These are phyloP conservation scores for Cercospora beticola DNA, from an alignment of 2,329 filamentous ascomycete genomes.

Conservation along the genomic window DNA sequence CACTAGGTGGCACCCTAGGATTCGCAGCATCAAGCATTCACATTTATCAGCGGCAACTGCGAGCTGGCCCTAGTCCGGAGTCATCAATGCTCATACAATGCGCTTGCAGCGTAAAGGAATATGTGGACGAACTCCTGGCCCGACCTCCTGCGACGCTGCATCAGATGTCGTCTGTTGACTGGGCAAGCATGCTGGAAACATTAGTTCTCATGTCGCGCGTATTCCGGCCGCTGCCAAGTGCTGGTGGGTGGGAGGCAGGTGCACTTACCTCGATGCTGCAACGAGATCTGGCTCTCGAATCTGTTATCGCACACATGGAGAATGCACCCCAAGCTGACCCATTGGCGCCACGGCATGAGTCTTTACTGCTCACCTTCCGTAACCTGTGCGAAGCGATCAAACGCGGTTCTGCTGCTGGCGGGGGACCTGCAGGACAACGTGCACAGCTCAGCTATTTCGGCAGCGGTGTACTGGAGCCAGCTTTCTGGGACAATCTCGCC, in stretches of 20 bases:
- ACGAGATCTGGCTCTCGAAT: slow-evolving; percentile 25
- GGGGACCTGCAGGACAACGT: slow-evolving; percentile 3
- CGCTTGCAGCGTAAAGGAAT: slow-evolving; percentile 32
- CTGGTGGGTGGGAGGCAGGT: slow-evolving; percentile 30
- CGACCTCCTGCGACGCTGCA: slow-evolving; percentile 27
- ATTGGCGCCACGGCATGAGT: slow-evolving; percentile 24
- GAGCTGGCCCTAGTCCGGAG: slow-evolving; percentile 21
- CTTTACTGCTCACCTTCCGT: slow-evolving; percentile 19
- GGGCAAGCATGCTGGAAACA: slow-evolving; percentile 30
- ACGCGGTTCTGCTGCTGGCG: slow-evolving; percentile 8
- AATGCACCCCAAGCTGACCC: slow-evolving; percentile 25
- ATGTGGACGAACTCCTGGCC: slow-evolving; percentile 30
- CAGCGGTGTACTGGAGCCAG: slow-evolving; percentile 21
- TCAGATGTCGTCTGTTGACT: slow-evolving; percentile 29
- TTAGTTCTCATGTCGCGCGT: slow-evolving; percentile 28
- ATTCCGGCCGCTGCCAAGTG: slow-evolving; percentile 16
- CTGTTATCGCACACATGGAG: slow-evolving; percentile 24
- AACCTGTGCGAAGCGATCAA: slow-evolving; percentile 27
- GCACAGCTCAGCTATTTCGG: slow-evolving; percentile 14
- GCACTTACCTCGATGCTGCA: slow-evolving; percentile 31
- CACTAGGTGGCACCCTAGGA: slow-evolving; percentile 20
- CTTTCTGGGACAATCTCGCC: slow-evolving; percentile 20
- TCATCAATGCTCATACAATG: slow-evolving; percentile 29
- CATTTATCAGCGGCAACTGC: slow-evolving; percentile 25
- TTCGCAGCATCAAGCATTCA: slow-evolving; percentile 28